These are phyloP conservation scores for Sinapis alba DNA, from an alignment of 441 rosid genomes.

Conservation along the genomic window DNA sequence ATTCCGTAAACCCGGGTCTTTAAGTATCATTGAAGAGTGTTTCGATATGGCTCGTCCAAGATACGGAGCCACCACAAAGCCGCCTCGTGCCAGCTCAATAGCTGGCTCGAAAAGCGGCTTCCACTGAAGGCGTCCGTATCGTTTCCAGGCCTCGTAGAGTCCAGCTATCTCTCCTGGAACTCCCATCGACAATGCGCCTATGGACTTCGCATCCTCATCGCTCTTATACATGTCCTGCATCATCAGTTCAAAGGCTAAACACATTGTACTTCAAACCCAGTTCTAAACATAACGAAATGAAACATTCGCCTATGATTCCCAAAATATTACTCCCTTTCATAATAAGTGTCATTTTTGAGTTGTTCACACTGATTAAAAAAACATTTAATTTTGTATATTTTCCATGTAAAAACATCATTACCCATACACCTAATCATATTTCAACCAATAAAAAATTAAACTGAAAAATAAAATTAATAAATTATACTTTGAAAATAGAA, in stretches of 20 bases:
- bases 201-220: constrained; percentile 49
- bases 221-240: constrained; percentile 76
- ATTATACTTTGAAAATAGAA: too few species aligned
- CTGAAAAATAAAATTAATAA: too few species aligned
- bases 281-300: not conserved
- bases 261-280: not conserved
- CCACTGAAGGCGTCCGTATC: constrained; percentile 78
- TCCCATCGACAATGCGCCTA: constrained; percentile 77
- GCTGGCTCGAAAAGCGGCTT: constrained; percentile 71
- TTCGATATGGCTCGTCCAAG: constrained; percentile 47
- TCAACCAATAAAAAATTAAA: too few species aligned
- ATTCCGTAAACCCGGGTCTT: constrained; percentile 60
- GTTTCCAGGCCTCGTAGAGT: constrained; percentile 81
- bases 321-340: too few species aligned
- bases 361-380: too few species aligned
- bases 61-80: constrained; percentile 69
- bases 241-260: not conserved
- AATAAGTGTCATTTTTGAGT: too few species aligned
- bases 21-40: constrained; percentile 35
- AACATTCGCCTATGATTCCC: not conserved
- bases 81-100: constrained; percentile 63
- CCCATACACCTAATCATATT: too few species aligned
- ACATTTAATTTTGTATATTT: too few species aligned
- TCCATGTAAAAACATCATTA: too few species aligned
- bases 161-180: constrained; percentile 98